A percentile compares a stretch with the other conserved stretches of the same genome.
These are phyloP conservation scores for Cryoendolithus antarcticus DNA, from an alignment of 2,329 filamentous ascomycete genomes.

Conservation along the genomic window DNA sequence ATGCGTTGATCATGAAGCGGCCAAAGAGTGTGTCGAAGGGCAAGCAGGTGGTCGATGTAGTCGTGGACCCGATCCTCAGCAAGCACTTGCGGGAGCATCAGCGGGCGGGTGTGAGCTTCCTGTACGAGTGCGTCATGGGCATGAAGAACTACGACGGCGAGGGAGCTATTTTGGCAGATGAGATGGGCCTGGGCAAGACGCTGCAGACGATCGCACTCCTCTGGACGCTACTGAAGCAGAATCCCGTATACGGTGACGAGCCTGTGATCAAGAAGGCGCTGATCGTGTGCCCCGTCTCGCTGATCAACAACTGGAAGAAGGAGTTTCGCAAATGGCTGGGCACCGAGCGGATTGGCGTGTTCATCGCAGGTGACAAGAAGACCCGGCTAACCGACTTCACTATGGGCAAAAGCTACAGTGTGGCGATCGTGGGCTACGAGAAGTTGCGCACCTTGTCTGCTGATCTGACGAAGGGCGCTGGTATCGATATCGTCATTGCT, in stretches of 20 bases:
- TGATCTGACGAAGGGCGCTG: conserved; percentile 48
- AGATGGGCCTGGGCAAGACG: conserved; percentile 66
- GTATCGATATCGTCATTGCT: conserved; percentile 59
- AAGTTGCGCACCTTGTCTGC: conserved; percentile 54
- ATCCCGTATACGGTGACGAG: conserved; percentile 46
- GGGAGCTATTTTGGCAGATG: conserved; percentile 60
- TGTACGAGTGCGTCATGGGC: conserved; percentile 68
- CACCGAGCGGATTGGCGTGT: conserved; percentile 56
- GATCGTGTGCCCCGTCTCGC: conserved; percentile 59
- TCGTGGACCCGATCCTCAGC: conserved; percentile 54
- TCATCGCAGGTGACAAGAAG: conserved; percentile 49
- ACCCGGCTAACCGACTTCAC: conserved; percentile 56
- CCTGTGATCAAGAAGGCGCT: conserved; percentile 58
- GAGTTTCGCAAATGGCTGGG: conserved; percentile 66
- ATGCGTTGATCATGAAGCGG: conserved; percentile 55
- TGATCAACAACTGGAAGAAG: conserved; percentile 62
- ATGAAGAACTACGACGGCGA: conserved; percentile 53
- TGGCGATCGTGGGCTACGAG: conserved; percentile 66
- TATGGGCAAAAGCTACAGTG: conserved; percentile 52
- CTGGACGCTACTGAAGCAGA: conserved; percentile 63
- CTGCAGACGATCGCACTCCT: conserved; percentile 59
- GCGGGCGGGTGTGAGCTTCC: conserved; percentile 54
- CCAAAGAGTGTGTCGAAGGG: conserved; percentile 44
- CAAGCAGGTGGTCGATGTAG: conserved; percentile 58
- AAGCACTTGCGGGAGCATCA: conserved; percentile 56